A percentile compares a stretch with the other conserved stretches of the same genome.
phyloP scores from a whole-genome alignment of 306 rosid genomes.

The Pyrus bretschneideri region DNA sequence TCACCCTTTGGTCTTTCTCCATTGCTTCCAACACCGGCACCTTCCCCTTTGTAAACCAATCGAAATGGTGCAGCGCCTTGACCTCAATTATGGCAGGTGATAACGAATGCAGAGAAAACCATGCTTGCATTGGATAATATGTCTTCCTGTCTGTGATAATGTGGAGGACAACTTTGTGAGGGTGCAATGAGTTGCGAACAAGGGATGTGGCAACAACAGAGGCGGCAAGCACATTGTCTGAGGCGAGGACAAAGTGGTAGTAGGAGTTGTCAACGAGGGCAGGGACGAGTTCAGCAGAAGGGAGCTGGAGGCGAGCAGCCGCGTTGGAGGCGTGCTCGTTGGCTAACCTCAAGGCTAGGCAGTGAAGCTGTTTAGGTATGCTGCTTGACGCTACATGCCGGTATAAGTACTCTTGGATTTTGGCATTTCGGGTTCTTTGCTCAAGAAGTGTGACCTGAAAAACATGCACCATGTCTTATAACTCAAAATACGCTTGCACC shows the following conservation, averaged over 20 bases:
- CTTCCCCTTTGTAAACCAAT: constrained; percentile 88
- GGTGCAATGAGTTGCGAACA: constrained; percentile 62
- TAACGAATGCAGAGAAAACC: constrained; percentile 87
- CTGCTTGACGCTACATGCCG: constrained; percentile 98
- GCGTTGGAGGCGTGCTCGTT: constrained; percentile 90
- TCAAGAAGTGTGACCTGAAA: constrained; percentile 69
- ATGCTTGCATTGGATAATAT: constrained; percentile 95
- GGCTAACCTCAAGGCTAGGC: constrained; percentile 80
- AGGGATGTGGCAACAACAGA: constrained; percentile 87
- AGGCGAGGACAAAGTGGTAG: constrained; percentile 86
- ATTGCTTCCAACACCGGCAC: constrained; percentile 97
- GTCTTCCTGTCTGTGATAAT: constrained; percentile 90
- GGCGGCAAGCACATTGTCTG: constrained; percentile 89
- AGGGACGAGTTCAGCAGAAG: constrained; percentile 85
- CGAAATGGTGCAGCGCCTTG: constrained; percentile 96
- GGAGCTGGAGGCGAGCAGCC: constrained; percentile 93
- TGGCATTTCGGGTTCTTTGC: constrained; percentile 83
- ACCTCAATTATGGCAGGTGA: constrained; percentile 92
- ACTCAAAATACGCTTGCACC: neutral
- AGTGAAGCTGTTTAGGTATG: constrained; percentile 97
- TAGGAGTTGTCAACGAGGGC: constrained; percentile 81
- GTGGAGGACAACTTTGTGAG: constrained; percentile 69
- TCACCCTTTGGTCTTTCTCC: constrained; percentile 88
- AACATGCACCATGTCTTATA: neutral
- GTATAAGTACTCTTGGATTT: constrained; percentile 91